Conservation (phyloP, 192 early-diverging fungal species). For the Hyaloraphidium curvatum region DNA sequence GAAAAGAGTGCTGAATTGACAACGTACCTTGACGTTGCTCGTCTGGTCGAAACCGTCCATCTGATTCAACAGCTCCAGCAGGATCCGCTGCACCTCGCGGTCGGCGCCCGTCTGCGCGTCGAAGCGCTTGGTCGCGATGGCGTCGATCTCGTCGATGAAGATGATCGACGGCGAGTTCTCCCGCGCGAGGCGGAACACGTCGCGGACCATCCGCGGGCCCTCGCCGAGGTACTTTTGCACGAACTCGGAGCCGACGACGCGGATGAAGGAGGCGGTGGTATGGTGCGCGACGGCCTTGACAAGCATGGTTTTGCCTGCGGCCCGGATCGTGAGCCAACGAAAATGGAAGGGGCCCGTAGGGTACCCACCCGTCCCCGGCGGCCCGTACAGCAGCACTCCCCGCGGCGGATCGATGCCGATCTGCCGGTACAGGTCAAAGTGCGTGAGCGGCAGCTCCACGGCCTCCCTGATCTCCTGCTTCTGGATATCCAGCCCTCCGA, state of each 20-base stretch:
- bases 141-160: conserved; percentile 98
- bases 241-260: conserved; percentile 94
- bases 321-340: background rate
- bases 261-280: conserved; percentile 88
- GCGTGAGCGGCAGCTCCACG: conserved; percentile 91
- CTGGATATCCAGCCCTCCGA: conserved; percentile 76
- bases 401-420: conserved; percentile 98
- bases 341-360: background rate
- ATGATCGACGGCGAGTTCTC: conserved; percentile 96
- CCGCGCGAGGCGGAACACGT: conserved; percentile 86
- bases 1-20: background rate
- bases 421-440: conserved; percentile 93
- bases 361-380: conserved; percentile 57
- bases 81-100: conserved; percentile 94
- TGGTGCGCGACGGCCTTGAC: conserved; percentile 99
- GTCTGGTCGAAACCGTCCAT: conserved; percentile 99
- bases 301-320: conserved; percentile 78
- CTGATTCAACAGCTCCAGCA: conserved; percentile 93
- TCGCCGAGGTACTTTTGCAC: conserved; percentile 98
- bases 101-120: conserved; percentile 97
- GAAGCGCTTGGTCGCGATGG: conserved; percentile 94
- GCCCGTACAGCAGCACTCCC: conserved; percentile 97
- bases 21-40: conserved; percentile 73
- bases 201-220: conserved; percentile 92
- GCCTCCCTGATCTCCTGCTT: conserved; percentile 90